phyloP scores from a whole-genome alignment of 2,329 filamentous ascomycete species.

The Nigrospora oryzae region DNA sequence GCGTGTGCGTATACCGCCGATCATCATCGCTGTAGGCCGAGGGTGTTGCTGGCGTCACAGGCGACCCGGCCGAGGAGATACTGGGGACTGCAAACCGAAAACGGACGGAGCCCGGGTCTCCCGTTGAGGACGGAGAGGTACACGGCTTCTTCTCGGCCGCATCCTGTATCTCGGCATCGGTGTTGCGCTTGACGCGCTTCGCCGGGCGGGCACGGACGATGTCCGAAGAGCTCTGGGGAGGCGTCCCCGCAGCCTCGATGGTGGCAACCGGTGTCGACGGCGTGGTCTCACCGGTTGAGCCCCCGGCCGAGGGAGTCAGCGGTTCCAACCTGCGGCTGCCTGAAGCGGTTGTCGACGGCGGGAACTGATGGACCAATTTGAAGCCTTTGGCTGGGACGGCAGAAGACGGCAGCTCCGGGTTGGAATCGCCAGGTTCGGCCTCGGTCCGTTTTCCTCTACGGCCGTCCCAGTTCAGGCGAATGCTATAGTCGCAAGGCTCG shows the following conservation, averaged over 20 bases:
- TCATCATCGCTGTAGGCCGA: conserved; percentile 29
- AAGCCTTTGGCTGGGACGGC: conserved; percentile 20
- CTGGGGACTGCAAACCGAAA: conserved; percentile 15
- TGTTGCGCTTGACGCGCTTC: conserved; percentile 17
- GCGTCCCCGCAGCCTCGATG: conserved; percentile 9
- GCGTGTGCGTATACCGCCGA: conserved; percentile 9
- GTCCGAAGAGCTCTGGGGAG: conserved; percentile 11
- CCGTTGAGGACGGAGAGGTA: conserved; percentile 19
- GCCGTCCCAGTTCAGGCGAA: conserved; percentile 74
- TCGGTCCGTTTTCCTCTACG: conserved; percentile 51
- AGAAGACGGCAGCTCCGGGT: conserved; percentile 16
- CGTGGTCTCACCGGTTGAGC: conserved; percentile 8
- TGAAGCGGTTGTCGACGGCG: conserved; percentile 14
- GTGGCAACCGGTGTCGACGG: conserved; percentile 6
- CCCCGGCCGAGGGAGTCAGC: conserved; percentile 11
- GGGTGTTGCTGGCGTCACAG: conserved; percentile 30
- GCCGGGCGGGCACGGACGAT: conserved; percentile 9
- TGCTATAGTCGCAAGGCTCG: conserved; percentile 72
- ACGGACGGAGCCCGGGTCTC: conserved; percentile 16
- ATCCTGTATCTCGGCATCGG: conserved; percentile 12
- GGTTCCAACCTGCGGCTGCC: conserved; percentile 20
- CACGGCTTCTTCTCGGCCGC: conserved; percentile 15
- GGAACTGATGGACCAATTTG: conserved; percentile 25
- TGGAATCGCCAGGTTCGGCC: conserved; percentile 20
- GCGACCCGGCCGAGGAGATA: conserved; percentile 21